phyloP scores from a whole-genome alignment of 305 asterid genomes.

The Andrographis paniculata region DNA sequence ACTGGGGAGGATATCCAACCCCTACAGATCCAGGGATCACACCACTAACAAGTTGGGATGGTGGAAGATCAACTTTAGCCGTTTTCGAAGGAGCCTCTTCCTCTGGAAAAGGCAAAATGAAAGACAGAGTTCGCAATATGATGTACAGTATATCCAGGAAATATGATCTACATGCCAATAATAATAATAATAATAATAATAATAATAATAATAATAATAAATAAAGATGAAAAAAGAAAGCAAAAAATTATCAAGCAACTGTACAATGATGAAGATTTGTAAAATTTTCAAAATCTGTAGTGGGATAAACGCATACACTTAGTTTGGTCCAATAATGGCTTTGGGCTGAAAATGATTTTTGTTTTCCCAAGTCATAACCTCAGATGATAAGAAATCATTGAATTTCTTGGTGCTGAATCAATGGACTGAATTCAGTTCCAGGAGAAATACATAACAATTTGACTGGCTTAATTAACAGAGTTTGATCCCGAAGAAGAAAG shows the following conservation, averaged over 20 bases:
- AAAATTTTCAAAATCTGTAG: too few species aligned
- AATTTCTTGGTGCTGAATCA: too few species aligned
- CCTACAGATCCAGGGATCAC: conserved; percentile 39
- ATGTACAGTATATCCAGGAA: conserved; percentile 2
- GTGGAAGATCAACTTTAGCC: conserved; percentile 50
- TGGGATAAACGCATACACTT: background rate
- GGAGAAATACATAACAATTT: too few species aligned
- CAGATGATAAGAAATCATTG: too few species aligned
- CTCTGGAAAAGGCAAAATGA: conserved; percentile 26
- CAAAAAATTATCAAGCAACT: too few species aligned
- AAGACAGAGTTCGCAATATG: conserved; percentile 8
- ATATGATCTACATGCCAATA: background rate
- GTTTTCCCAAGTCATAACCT: background rate
- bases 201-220: too few species aligned
- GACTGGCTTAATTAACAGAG: too few species aligned
- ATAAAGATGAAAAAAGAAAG: too few species aligned
- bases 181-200: too few species aligned
- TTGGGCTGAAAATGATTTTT: background rate
- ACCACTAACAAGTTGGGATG: conserved; percentile 50
- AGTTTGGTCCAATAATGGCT: background rate
- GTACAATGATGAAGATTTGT: too few species aligned
- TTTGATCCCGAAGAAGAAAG: too few species aligned
- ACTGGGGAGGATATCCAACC: conserved; percentile 55
- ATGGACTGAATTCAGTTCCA: too few species aligned
- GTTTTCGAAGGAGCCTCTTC: conserved; percentile 68